Evolutionary conservation across 306 rosid genomes (phyloP).

Genomic region (Fagus crenata): DNA sequence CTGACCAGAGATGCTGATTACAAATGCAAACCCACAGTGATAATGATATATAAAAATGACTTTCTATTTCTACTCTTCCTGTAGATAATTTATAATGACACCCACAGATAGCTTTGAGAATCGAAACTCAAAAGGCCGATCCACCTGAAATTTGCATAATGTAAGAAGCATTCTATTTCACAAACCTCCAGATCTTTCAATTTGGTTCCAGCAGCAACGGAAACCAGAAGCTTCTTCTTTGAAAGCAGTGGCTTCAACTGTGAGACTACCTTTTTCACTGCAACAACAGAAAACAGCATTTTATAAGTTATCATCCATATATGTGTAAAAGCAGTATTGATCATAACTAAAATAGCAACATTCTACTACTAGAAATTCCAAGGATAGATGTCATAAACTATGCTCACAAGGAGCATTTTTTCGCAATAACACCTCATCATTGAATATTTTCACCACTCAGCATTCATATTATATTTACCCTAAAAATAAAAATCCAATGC

Average conservation of each 20-base stretch:
- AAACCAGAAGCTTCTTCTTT: slow-evolving; percentile 80
- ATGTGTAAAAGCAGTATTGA: neutral
- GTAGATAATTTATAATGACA: neutral
- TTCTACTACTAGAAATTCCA: too few relatives aligned
- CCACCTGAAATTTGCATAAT: neutral
- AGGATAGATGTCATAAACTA: too few relatives aligned
- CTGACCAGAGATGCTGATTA: too few relatives aligned
- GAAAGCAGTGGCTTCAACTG: slow-evolving; percentile 67
- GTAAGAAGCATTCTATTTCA: neutral
- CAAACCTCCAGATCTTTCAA: slow-evolving; percentile 89
- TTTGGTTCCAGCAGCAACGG: slow-evolving; percentile 91
- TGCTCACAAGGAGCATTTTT: too few relatives aligned
- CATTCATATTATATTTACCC: too few relatives aligned
- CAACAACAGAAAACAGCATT: slow-evolving; percentile 19
- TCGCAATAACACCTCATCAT: too few relatives aligned
- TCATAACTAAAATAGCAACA: neutral
- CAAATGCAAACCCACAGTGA: neutral
- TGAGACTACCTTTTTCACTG: slow-evolving; percentile 64
- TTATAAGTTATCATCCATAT: neutral
- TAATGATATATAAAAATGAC: neutral
- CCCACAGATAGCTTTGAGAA: neutral
- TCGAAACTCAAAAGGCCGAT: neutral
- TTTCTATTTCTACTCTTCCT: neutral
- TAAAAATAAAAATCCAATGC: too few relatives aligned
- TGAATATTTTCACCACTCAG: too few relatives aligned